These are phyloP conservation scores for Trichoderma parareesei DNA, from an alignment of 495 filamentous ascomycete species.

Conservation along the genomic window DNA sequence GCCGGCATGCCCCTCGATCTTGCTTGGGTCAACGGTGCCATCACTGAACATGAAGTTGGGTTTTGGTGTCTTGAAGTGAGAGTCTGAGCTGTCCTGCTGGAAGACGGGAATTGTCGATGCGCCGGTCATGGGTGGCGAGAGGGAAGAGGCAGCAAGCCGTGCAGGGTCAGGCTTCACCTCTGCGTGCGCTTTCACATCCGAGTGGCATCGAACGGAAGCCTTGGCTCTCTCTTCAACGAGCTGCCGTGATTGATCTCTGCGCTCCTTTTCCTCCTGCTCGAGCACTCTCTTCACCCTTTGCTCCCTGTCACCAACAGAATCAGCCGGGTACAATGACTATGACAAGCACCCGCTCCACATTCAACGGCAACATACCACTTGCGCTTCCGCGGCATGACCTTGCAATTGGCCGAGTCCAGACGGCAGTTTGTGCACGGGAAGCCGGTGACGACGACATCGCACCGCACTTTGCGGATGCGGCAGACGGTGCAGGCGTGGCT, in stretches of 20 bases:
- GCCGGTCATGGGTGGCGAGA: neutral
- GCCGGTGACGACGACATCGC: neutral
- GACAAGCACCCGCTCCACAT: neutral
- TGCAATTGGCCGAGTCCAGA: constrained; percentile 2
- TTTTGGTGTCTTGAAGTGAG: neutral
- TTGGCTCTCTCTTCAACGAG: neutral
- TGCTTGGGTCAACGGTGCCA: constrained; percentile 1
- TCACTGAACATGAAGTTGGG: neutral
- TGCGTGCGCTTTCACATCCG: neutral
- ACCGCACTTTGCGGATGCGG: neutral
- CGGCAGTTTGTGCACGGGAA: constrained; percentile 3
- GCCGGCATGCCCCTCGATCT: neutral
- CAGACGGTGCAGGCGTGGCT: constrained; percentile 1
- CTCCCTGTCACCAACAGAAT: neutral
- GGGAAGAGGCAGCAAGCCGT: neutral
- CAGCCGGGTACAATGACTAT: neutral
- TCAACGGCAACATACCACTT: neutral
- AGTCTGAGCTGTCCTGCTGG: neutral
- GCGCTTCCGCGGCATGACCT: neutral
- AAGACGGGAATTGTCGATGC: neutral
- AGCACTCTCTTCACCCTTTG: neutral
- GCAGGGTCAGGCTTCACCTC: neutral
- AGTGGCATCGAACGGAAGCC: neutral
- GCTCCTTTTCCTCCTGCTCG: neutral
- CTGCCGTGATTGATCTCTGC: neutral